Evolutionary conservation across 2,329 filamentous ascomycete genomes (phyloP), one percentile per base, ranked within the genome.

Genomic region (Pseudogymnoascus sp.): DNA sequence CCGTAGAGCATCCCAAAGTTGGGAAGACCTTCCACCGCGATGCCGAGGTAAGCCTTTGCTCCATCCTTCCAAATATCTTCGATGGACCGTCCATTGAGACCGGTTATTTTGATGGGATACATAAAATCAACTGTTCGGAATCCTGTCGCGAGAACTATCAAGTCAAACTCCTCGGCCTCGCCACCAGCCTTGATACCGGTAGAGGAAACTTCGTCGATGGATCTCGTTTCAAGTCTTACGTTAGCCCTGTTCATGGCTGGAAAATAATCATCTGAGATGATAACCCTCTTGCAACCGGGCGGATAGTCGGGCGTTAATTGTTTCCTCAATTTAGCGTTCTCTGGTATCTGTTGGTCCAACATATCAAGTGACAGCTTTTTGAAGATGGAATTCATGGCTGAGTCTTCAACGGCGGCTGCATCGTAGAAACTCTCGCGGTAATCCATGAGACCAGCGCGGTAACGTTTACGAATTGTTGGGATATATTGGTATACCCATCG

Each of bases 61-160:
- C 82, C 83, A 3, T 74, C 70, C n/a, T 73, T 70, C 84, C 83
- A 87, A n/a, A 84, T 75, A 9, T 82, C 76, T 0, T 73, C 69
- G 23, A 61, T 19, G 7, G 29, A 23, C 35, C 38, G 19, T 46
- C 35, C 17, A 61, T 17, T 11, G 56, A 15, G 17, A 23, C 53
- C 53, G 11, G 26, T 59, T 7, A 59, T n/a, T 26, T 59, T 31
- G 23, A 59, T 59, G 6, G 53, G 53, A 31, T 38, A 19, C 53
- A 59, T 60, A 71, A 86, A 86, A 53, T 86, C 79, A 0, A 82
- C 77, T 0, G 83, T 81, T 26, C 79, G 76, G 75, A 87, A 87
- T 0, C 83, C 84, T 0, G 83, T 87, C 0, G 84, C 84, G 5
- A 82, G 76, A 21, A 87, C 74, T 11, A 87, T 77, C n/a, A 85